phyloP scores from a whole-genome alignment of 805 yeast genomes.

The Hanseniaspora clermontiae region DNA sequence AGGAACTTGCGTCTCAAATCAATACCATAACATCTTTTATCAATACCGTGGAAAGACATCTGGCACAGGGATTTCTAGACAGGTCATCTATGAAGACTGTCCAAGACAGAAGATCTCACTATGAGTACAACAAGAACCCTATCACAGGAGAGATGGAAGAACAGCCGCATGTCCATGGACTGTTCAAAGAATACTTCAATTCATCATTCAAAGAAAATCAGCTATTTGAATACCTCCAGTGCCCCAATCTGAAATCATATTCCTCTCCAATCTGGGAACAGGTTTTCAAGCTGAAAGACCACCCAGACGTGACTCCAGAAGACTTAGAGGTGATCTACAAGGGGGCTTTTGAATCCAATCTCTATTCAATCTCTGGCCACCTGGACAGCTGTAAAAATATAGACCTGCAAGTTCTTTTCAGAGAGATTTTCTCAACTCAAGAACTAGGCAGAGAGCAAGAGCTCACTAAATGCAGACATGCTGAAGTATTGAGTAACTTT shows the following conservation, averaged over 20 bases:
- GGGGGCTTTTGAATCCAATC: neutral
- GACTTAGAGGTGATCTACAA: neutral
- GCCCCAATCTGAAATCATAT: neutral
- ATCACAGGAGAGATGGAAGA: neutral
- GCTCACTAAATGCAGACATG: neutral
- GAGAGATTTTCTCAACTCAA: conserved; percentile 9
- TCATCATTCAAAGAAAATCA: neutral
- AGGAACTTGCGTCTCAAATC: conserved; percentile 21
- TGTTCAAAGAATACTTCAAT: neutral
- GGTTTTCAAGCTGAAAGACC: neutral
- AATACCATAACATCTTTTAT: conserved; percentile 24
- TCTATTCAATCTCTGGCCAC: neutral
- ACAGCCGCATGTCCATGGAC: neutral
- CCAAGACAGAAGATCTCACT: neutral
- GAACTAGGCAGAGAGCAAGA: conserved; percentile 6
- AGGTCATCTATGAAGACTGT: conserved; percentile 1
- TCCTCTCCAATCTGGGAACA: neutral
- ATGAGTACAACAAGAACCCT: neutral
- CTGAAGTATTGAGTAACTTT: neutral
- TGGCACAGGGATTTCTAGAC: conserved; percentile 9
- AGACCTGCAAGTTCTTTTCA: conserved; percentile 10
- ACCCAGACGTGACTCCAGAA: neutral
- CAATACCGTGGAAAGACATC: conserved; percentile 25
- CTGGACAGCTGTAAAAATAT: conserved; percentile 2
- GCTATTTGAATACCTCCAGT: neutral